phyloP scores from a whole-genome alignment of 176 grass and related monocot species.

The Musa schizocarpa region DNA sequence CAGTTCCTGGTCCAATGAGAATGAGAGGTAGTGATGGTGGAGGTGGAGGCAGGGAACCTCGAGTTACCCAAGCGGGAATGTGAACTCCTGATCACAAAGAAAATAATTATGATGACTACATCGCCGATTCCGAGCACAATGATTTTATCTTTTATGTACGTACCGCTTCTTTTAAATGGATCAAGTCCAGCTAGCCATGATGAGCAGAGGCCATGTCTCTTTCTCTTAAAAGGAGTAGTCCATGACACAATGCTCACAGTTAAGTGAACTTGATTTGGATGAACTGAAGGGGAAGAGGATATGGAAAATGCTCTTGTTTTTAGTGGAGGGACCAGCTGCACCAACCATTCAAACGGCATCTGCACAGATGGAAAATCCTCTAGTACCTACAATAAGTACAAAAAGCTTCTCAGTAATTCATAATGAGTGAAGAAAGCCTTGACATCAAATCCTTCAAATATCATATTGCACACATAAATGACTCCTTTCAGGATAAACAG shows the following conservation, averaged over 20 bases:
- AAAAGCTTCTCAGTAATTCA: background rate
- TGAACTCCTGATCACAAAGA: conserved; percentile 34
- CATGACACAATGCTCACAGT: conserved; percentile 78
- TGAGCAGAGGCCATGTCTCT: conserved; percentile 63
- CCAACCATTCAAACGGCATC: conserved; percentile 94
- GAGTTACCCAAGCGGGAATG: conserved; percentile 67
- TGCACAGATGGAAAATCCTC: conserved; percentile 87
- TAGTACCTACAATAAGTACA: conserved; percentile 37
- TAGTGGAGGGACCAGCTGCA: conserved; percentile 78
- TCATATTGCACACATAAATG: background rate
- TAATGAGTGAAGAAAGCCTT: background rate
- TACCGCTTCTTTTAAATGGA: conserved; percentile 49
- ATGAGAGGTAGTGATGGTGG: conserved; percentile 57
- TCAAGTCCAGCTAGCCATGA: conserved; percentile 58
- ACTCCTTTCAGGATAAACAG: background rate
- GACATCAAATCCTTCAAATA: background rate
- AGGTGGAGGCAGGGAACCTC: conserved; percentile 52
- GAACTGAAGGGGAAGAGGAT: conserved; percentile 68
- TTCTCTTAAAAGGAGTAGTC: conserved; percentile 65
- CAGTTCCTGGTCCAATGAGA: conserved; percentile 84
- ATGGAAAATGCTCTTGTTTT: conserved; percentile 96
- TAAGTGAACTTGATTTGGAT: conserved; percentile 69
- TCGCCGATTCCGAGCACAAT: background rate
- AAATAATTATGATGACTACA: background rate
- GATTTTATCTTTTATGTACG: background rate